Evolutionary conservation across 1,139 yeast genomes (phyloP).

Genomic region (Taphrina communis): DNA sequence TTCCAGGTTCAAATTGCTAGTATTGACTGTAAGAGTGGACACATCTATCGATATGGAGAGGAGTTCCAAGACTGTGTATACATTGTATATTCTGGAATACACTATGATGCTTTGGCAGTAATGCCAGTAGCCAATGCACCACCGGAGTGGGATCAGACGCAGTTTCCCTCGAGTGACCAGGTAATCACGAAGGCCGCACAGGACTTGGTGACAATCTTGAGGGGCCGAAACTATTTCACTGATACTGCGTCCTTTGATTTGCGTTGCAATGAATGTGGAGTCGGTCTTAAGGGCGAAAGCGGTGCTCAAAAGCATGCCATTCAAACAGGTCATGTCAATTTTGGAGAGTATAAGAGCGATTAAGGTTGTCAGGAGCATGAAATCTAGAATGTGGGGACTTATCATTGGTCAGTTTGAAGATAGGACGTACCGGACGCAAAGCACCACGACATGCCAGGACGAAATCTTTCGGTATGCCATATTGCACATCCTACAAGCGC

Average conservation of each 20-base stretch:
- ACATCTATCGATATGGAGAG: slow-evolving; percentile 62
- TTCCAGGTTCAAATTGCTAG: slow-evolving; percentile 64
- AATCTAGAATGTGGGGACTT: background rate
- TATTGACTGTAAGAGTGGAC: slow-evolving; percentile 70
- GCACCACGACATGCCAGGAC: too few species aligned
- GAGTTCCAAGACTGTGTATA: slow-evolving; percentile 55
- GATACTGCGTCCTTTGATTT: slow-evolving; percentile 68
- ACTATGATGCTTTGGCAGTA: slow-evolving; percentile 69
- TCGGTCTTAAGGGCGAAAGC: slow-evolving; percentile 64
- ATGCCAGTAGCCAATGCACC: slow-evolving; percentile 51
- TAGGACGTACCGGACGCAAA: too few species aligned
- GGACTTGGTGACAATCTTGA: slow-evolving; percentile 58
- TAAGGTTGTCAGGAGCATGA: background rate
- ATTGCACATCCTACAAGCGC: too few species aligned
- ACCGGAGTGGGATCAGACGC: slow-evolving; percentile 54
- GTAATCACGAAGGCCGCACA: slow-evolving; percentile 54
- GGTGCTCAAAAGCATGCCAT: slow-evolving; percentile 73
- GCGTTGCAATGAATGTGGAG: slow-evolving; percentile 64
- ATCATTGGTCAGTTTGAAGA: background rate
- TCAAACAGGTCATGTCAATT: slow-evolving; percentile 65
- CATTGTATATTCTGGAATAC: slow-evolving; percentile 74
- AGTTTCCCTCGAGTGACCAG: slow-evolving; percentile 53
- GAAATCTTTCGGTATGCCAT: too few species aligned
- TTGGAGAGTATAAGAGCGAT: slow-evolving; percentile 59
- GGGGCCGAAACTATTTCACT: slow-evolving; percentile 65